These are phyloP conservation scores for Neofusicoccum sp. DNA, from an alignment of 2,329 filamentous ascomycete species.

Conservation along the genomic window DNA sequence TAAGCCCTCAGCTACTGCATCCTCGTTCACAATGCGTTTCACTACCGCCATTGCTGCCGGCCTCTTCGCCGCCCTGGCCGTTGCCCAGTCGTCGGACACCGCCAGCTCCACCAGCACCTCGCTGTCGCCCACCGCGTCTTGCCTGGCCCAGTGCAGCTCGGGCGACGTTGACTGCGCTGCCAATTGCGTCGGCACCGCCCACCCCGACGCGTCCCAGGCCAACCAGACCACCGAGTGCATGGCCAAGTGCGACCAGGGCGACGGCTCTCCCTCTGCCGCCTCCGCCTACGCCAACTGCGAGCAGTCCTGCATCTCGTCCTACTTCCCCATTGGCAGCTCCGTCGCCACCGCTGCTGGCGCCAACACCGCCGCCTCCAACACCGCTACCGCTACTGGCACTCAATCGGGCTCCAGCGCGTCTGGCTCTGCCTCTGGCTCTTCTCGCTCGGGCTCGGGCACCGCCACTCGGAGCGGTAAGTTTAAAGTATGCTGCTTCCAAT, in stretches of 20 bases:
- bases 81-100: conserved; percentile 32
- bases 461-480: conserved; percentile 7
- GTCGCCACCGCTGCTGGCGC: conserved; percentile 20
- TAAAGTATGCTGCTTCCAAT: too few relatives aligned
- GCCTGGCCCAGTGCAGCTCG: conserved; percentile 41
- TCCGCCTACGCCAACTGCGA: conserved; percentile 52
- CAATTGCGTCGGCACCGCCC: conserved; percentile 54
- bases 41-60: conserved; percentile 47
- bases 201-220: conserved; percentile 53
- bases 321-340: conserved; percentile 49
- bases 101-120: conserved; percentile 36
- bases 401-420: conserved; percentile 27
- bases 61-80: conserved; percentile 39
- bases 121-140: conserved; percentile 36
- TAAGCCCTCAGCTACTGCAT: conserved; percentile 21
- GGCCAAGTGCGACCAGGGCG: conserved; percentile 56
- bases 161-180: conserved; percentile 56
- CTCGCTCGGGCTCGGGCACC: conserved; percentile 25
- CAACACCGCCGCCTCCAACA: conserved; percentile 29
- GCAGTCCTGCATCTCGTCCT: conserved; percentile 51
- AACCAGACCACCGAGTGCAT: conserved; percentile 57
- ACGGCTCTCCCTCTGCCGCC: conserved; percentile 50
- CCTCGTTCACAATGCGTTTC: conserved; percentile 45
- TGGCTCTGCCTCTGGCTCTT: conserved; percentile 7
- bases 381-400: conserved; percentile 29